Evolutionary conservation across 2,329 filamentous ascomycete species (phyloP).

Genomic region (Penicillium psychrosexuale): DNA sequence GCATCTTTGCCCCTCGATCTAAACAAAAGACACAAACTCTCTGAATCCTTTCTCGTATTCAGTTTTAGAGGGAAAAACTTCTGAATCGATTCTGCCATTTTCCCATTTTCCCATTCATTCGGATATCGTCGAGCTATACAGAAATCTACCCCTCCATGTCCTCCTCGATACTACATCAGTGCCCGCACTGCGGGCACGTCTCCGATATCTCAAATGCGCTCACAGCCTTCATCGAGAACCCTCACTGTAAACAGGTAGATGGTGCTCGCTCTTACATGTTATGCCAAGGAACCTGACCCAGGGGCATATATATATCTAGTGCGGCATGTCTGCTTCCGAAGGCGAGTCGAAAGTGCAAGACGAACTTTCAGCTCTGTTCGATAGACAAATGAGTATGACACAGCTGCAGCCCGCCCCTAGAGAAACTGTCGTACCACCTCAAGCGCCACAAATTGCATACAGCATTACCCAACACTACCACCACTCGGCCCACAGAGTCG

Average conservation of each 20-base stretch:
- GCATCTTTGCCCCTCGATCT: constrained; percentile 11
- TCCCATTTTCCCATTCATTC: background rate
- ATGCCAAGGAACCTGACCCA: constrained; percentile 21
- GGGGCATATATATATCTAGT: constrained; percentile 27
- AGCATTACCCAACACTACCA: constrained; percentile 79
- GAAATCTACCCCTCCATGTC: constrained; percentile 28
- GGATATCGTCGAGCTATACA: background rate
- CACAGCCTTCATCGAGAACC: constrained; percentile 37
- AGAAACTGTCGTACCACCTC: constrained; percentile 31
- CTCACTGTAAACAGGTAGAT: constrained; percentile 43
- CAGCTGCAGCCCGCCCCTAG: constrained; percentile 30
- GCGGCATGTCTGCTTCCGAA: constrained; percentile 42
- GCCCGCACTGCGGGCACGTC: constrained; percentile 39
- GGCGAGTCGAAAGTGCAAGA: constrained; percentile 66
- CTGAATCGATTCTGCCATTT: background rate
- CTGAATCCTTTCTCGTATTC: background rate
- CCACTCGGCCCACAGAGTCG: constrained; percentile 67
- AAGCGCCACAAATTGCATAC: constrained; percentile 60
- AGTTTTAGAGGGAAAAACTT: background rate
- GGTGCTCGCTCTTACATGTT: constrained; percentile 17
- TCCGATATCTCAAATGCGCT: constrained; percentile 37
- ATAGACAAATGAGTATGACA: constrained; percentile 67
- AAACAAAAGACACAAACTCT: background rate
- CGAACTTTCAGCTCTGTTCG: constrained; percentile 77
- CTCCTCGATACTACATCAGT: constrained; percentile 38